Conservation (phyloP, 805 yeast genomes). For the Myxozyma geophila region DNA sequence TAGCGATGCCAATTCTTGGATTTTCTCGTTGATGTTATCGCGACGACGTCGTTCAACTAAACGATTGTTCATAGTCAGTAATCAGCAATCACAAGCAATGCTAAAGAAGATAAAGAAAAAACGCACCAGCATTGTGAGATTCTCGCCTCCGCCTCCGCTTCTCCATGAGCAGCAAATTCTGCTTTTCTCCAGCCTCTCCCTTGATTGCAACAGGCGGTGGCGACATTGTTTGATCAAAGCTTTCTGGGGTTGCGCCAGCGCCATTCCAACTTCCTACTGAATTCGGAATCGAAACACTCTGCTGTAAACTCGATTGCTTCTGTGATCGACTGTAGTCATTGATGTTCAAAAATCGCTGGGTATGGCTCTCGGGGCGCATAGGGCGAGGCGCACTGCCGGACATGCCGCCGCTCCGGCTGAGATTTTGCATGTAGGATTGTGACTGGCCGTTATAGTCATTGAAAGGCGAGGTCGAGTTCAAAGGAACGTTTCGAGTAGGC, state of each 20-base stretch:
- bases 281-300: slow-evolving; percentile 32
- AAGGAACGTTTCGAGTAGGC: slow-evolving; percentile 11
- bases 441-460: slow-evolving; percentile 38
- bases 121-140: slow-evolving; percentile 72
- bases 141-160: slow-evolving; percentile 76
- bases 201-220: slow-evolving; percentile 19
- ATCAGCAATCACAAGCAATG: neutral
- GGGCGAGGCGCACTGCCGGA: slow-evolving; percentile 11
- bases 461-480: slow-evolving; percentile 42
- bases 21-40: slow-evolving; percentile 86
- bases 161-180: slow-evolving; percentile 32
- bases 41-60: slow-evolving; percentile 85
- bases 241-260: slow-evolving; percentile 22
- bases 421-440: slow-evolving; percentile 27
- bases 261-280: slow-evolving; percentile 21
- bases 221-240: slow-evolving; percentile 25
- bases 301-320: slow-evolving; percentile 28
- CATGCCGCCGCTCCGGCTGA: slow-evolving; percentile 15
- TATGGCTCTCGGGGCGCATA: slow-evolving; percentile 32
- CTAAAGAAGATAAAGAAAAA: neutral
- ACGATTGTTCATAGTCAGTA: neutral
- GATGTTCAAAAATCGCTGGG: slow-evolving; percentile 40
- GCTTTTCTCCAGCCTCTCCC: slow-evolving; percentile 22
- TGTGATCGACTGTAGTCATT: slow-evolving; percentile 32
- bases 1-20: slow-evolving; percentile 77